These are phyloP conservation scores for Marchantia paleacea DNA, from an alignment of 225 moss, liverwort and hornwort species.

Conservation along the genomic window DNA sequence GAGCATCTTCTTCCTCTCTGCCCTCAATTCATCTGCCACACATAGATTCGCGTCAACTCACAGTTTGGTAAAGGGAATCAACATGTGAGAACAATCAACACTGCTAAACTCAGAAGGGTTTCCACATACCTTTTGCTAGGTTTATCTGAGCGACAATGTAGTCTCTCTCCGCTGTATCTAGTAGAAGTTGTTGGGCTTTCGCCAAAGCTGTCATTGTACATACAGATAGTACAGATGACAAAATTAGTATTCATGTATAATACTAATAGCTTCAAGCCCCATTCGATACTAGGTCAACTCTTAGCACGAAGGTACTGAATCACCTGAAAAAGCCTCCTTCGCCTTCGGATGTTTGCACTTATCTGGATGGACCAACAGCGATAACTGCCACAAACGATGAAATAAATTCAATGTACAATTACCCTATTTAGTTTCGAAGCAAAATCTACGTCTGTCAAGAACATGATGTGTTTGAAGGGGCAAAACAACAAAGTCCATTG, in stretches of 20 bases:
- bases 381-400: constrained; percentile 46
- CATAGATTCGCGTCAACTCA: neutral
- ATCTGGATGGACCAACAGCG: constrained; percentile 92
- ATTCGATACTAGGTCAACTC: neutral
- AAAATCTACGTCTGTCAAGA: too few relatives aligned
- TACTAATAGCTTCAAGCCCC: neutral
- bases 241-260: neutral
- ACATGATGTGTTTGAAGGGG: too few relatives aligned
- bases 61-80: neutral
- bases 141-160: constrained; percentile 89
- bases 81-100: neutral
- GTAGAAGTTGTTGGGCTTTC: constrained; percentile 84
- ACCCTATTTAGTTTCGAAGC: too few relatives aligned
- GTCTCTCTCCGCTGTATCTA: constrained; percentile 84
- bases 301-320: neutral
- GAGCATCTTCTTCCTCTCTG: constrained; percentile 86
- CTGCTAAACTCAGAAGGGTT: neutral
- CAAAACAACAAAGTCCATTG: too few relatives aligned
- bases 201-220: constrained; percentile 55
- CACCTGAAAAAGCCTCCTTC: constrained; percentile 80
- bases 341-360: constrained; percentile 96
- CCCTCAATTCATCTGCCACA: constrained; percentile 69
- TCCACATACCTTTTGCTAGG: constrained; percentile 52
- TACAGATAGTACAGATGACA: neutral
- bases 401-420: neutral